Conservation (phyloP, 2,329 filamentous ascomycete species). For the Trichocomaceae sp. region DNA sequence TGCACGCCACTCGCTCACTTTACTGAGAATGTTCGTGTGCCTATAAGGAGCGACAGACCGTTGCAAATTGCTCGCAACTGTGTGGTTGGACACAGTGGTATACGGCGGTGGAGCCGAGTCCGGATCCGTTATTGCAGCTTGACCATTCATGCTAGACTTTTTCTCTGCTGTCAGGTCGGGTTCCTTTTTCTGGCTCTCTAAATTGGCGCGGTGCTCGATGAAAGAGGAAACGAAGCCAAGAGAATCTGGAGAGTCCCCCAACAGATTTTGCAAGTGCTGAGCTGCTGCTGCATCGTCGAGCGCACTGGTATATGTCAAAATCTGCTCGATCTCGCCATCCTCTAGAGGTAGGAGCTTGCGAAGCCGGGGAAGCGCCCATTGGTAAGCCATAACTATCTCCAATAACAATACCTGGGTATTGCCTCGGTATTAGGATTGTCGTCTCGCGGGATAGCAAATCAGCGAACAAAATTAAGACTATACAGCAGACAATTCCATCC, state of each 20-base stretch:
- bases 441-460: not conserved
- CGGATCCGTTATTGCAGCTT: not conserved
- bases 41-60: not conserved
- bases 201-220: not conserved
- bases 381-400: not conserved
- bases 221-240: constrained; percentile 5
- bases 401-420: not conserved
- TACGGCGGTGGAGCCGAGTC: not conserved
- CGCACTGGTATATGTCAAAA: not conserved
- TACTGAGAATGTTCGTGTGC: constrained; percentile 36
- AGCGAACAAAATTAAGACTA: not conserved
- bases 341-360: constrained; percentile 4
- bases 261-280: not conserved
- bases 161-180: not conserved
- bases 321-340: constrained; percentile 4
- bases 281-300: constrained; percentile 4
- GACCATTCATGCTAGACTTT: not conserved
- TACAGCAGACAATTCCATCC: not conserved
- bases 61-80: not conserved
- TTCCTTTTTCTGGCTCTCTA: not conserved
- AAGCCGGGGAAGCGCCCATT: not conserved
- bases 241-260: constrained; percentile 6
- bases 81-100: not conserved
- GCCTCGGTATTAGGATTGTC: too few relatives aligned
- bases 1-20: constrained; percentile 33